Evolutionary conservation across 306 rosid species (phyloP).

Genomic region (Sphenostylis stenocarpa): DNA sequence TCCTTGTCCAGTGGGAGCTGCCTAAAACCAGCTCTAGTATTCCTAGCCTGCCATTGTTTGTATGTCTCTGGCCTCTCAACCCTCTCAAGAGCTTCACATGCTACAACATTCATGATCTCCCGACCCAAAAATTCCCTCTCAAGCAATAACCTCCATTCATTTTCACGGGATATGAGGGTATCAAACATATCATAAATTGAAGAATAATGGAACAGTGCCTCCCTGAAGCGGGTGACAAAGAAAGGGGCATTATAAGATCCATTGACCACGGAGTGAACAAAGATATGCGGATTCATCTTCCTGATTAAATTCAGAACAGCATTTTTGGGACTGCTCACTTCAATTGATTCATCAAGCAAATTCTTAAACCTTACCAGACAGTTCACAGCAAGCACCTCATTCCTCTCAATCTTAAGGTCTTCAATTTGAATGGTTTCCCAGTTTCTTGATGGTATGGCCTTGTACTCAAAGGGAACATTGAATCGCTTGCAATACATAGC

Average conservation of each 20-base stretch:
- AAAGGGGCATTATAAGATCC: conserved; percentile 83
- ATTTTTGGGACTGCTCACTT: conserved; percentile 61
- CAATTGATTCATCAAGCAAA: conserved; percentile 73
- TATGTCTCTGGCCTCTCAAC: conserved; percentile 87
- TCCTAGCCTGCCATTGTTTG: conserved; percentile 71
- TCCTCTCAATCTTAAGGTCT: conserved; percentile 53
- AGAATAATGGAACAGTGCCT: conserved; percentile 74
- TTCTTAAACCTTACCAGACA: conserved; percentile 50
- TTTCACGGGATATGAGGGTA: conserved; percentile 47
- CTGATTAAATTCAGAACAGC: conserved; percentile 62
- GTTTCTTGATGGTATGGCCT: conserved; percentile 59
- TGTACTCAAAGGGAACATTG: conserved; percentile 68
- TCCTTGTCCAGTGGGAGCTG: conserved; percentile 64
- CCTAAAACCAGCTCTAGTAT: conserved; percentile 68
- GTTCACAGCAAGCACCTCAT: conserved; percentile 69
- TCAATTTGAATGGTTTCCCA: conserved; percentile 72
- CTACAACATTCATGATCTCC: conserved; percentile 74
- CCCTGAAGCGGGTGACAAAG: conserved; percentile 73
- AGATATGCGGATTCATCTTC: conserved; percentile 67
- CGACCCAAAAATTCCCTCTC: conserved; percentile 72
- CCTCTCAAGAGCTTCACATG: conserved; percentile 79
- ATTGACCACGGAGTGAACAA: conserved; percentile 46
- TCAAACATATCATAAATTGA: conserved; percentile 63
- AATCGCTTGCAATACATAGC: conserved; percentile 69
- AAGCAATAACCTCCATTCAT: conserved; percentile 52